Conservation (phyloP, 108 stramenopile genomes). For the Fragilaria radians region DNA sequence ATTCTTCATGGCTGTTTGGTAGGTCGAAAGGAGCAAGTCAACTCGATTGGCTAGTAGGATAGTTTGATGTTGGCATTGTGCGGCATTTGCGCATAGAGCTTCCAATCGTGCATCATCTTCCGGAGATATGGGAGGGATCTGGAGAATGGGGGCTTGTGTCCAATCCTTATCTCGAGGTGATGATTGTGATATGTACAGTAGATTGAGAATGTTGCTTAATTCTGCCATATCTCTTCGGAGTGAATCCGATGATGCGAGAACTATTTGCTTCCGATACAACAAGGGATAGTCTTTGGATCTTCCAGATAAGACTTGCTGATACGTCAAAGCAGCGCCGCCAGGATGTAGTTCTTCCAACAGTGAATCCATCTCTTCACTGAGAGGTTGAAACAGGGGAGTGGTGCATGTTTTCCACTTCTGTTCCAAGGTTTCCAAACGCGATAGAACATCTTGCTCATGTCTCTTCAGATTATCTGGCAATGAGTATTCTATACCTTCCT, state of each 20-base stretch:
- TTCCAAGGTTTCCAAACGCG: not conserved
- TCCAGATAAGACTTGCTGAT: constrained; percentile 23
- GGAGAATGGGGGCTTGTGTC: constrained; percentile 60
- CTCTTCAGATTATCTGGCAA: not conserved
- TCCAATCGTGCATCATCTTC: constrained; percentile 46
- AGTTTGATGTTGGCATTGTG: not conserved
- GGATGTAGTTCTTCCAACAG: constrained; percentile 40
- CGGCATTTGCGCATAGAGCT: not conserved
- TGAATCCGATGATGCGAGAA: constrained; percentile 46
- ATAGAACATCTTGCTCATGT: not conserved
- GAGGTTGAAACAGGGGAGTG: not conserved
- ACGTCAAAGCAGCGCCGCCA: constrained; percentile 30
- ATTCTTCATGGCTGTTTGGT: not conserved
- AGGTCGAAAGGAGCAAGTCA: not conserved
- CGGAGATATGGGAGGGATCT: constrained; percentile 24
- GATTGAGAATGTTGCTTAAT: constrained; percentile 45
- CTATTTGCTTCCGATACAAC: constrained; percentile 53
- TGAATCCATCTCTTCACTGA: constrained; percentile 9
- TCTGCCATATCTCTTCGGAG: constrained; percentile 45
- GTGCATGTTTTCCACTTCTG: not conserved
- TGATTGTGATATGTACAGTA: constrained; percentile 13
- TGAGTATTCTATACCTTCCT: not conserved
- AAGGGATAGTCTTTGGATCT: constrained; percentile 28
- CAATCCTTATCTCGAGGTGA: constrained; percentile 21
- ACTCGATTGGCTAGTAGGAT: not conserved